Conservation (phyloP, 768 basidiomycete genomes). For the Tricholomella constricta region DNA sequence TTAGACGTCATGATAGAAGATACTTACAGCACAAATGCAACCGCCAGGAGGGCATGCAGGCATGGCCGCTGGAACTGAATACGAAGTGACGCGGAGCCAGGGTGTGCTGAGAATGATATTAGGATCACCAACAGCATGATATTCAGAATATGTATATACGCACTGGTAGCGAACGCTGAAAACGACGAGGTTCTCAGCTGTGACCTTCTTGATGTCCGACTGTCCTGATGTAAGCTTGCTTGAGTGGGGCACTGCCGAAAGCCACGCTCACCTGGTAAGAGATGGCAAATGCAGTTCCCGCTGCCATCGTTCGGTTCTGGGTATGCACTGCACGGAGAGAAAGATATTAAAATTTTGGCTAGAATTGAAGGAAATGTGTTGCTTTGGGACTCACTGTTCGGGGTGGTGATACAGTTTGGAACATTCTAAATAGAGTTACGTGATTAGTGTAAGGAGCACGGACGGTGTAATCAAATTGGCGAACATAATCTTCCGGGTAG, state of each 20-base stretch:
- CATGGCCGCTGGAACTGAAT: conserved; percentile 49
- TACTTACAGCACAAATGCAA: conserved; percentile 53
- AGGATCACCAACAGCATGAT: not conserved
- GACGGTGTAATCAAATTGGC: conserved; percentile 19
- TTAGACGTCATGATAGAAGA: not conserved
- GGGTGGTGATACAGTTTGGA: conserved; percentile 43
- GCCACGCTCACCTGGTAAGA: conserved; percentile 42
- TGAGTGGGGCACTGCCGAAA: not conserved
- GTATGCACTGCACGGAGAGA: conserved; percentile 44
- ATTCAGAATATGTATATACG: conserved; percentile 13
- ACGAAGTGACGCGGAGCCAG: conserved; percentile 49
- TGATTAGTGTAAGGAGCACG: not conserved
- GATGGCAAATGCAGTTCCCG: conserved; percentile 59
- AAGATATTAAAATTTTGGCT: not conserved
- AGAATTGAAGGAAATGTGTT: not conserved
- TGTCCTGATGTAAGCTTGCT: conserved; percentile 17
- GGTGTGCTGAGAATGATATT: conserved; percentile 41
- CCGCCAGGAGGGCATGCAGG: conserved; percentile 53
- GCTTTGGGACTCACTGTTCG: conserved; percentile 43
- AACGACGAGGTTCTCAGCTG: conserved; percentile 49
- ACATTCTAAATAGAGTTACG: conserved; percentile 23
- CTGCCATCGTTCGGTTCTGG: conserved; percentile 50
- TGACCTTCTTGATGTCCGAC: conserved; percentile 51
- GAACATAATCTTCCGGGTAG: conserved; percentile 48
- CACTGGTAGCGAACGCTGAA: conserved; percentile 54